Percentiles rank a stretch among this genome's conserved stretches.
Evolutionary conservation across 2,329 filamentous ascomycete species (phyloP).

Genomic region (Cercospora berteroae): DNA sequence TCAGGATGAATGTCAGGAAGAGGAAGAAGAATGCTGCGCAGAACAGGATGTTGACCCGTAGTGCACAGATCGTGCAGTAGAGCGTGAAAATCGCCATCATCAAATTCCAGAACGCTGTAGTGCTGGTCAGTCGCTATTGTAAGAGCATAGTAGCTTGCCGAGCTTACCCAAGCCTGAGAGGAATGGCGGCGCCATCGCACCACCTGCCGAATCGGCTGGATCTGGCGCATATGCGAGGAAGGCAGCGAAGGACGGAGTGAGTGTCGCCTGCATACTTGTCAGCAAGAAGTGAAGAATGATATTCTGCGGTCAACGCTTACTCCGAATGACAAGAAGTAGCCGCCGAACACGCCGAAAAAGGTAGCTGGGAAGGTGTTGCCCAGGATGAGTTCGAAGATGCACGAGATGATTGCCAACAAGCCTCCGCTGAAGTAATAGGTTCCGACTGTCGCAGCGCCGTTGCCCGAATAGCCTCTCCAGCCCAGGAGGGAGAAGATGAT

Average conservation of each 20-base stretch:
- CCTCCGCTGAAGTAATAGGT: slow-evolving; percentile 40
- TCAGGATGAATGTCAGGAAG: slow-evolving; percentile 21
- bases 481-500: slow-evolving; percentile 25
- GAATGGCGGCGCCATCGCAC: slow-evolving; percentile 16
- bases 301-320: neutral
- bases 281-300: neutral
- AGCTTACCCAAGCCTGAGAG: slow-evolving; percentile 20
- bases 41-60: slow-evolving; percentile 23
- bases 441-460: slow-evolving; percentile 29
- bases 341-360: slow-evolving; percentile 31
- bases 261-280: slow-evolving; percentile 8
- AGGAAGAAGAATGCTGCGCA: slow-evolving; percentile 25
- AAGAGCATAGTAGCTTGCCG: neutral
- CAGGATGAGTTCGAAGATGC: slow-evolving; percentile 38
- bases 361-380: slow-evolving; percentile 36
- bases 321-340: slow-evolving; percentile 23
- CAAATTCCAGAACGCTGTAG: slow-evolving; percentile 22
- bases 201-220: slow-evolving; percentile 6
- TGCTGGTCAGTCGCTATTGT: neutral
- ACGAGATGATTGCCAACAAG: slow-evolving; percentile 35
- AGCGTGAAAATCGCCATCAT: slow-evolving; percentile 27
- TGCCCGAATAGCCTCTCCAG: slow-evolving; percentile 21
- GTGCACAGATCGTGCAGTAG: slow-evolving; percentile 25
- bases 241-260: slow-evolving; percentile 22
- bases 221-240: slow-evolving; percentile 22